A percentile compares a stretch with the other conserved stretches of the same genome.
phyloP scores from a whole-genome alignment of 306 rosid genomes.

The Quillaja saponaria region DNA sequence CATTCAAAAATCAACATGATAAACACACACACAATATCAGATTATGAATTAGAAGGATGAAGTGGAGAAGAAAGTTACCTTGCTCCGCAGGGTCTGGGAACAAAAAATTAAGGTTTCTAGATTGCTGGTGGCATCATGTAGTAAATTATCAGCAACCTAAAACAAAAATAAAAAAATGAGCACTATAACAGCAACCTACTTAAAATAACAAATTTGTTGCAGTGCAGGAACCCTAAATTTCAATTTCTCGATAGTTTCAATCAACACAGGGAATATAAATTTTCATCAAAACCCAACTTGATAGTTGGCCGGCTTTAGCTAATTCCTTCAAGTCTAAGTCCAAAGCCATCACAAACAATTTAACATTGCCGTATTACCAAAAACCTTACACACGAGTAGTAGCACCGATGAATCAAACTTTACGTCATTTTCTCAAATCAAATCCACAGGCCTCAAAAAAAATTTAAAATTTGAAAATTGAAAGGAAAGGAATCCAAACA shows the following conservation, averaged over 20 bases:
- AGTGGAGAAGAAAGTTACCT: conserved; percentile 45
- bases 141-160: conserved; percentile 97
- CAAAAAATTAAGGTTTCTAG: conserved; percentile 94
- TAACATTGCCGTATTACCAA: conserved; percentile 12
- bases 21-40: neutral
- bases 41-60: conserved; percentile 16
- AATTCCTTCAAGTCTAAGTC: conserved; percentile 7
- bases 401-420: conserved; percentile 4
- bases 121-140: conserved; percentile 94
- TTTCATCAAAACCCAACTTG: conserved; percentile 6
- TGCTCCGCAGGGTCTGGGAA: conserved; percentile 98
- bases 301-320: neutral
- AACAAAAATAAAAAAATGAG: neutral
- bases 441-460: conserved; percentile 13
- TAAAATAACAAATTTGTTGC: conserved; percentile 21
- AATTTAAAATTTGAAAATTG: neutral
- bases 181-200: conserved; percentile 9
- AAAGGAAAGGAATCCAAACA: conserved; percentile 25
- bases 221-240: conserved; percentile 32
- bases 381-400: neutral
- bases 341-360: neutral
- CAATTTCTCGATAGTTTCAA: conserved; percentile 15
- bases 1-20: conserved; percentile 20
- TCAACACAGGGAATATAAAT: conserved; percentile 23
- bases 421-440: conserved; percentile 10